These are phyloP conservation scores for Fusarium aywerte DNA, from an alignment of 2,329 filamentous ascomycete genomes.

Conservation along the genomic window DNA sequence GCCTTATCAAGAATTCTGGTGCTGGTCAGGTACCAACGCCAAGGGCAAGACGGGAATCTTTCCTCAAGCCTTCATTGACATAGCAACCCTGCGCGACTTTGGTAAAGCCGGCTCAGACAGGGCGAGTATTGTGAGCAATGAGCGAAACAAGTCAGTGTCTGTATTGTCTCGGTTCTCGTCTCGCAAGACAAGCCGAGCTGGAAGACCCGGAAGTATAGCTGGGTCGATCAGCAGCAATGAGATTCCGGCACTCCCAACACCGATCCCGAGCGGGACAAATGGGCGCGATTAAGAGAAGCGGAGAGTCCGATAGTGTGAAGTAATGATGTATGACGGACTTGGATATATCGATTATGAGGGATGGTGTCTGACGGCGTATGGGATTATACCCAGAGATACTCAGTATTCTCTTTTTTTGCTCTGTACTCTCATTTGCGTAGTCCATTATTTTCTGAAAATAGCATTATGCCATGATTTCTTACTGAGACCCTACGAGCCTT, in stretches of 20 bases:
- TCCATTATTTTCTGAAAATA: neutral
- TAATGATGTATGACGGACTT: conserved; percentile 16
- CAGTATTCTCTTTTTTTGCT: conserved; percentile 9
- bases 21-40: conserved; percentile 64
- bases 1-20: conserved; percentile 63
- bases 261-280: conserved; percentile 16
- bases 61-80: conserved; percentile 61
- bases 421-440: neutral
- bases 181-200: conserved; percentile 45
- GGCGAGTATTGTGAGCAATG: conserved; percentile 48
- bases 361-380: conserved; percentile 32
- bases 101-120: conserved; percentile 44
- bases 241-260: conserved; percentile 36
- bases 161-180: conserved; percentile 52
- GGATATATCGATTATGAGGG: neutral
- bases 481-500: neutral
- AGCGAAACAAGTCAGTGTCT: conserved; percentile 50
- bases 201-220: conserved; percentile 49
- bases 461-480: neutral
- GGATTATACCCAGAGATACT: conserved; percentile 33
- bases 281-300: conserved; percentile 3
- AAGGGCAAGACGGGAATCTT: conserved; percentile 66
- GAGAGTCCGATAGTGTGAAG: neutral
- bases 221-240: conserved; percentile 50
- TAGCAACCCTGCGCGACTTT: conserved; percentile 56